phyloP scores from a whole-genome alignment of 345 rosid species.

The Hirschfeldia incana region DNA sequence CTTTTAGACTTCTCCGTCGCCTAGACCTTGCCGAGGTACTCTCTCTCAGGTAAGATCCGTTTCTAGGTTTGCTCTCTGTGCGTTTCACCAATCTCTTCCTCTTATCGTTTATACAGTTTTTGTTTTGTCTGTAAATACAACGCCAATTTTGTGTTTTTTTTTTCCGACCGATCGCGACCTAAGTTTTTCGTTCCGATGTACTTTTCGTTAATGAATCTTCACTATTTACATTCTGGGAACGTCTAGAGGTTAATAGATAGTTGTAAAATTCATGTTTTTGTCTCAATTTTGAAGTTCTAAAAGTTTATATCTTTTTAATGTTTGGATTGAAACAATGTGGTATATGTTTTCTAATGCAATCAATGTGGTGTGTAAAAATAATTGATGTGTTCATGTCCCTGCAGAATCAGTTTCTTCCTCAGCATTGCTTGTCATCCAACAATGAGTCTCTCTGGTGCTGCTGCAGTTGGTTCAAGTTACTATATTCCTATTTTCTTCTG shows the following conservation, averaged over 20 bases:
- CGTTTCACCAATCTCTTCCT: background rate
- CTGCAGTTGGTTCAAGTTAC: slow-evolving; percentile 71
- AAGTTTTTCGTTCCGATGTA: background rate
- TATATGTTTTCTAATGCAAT: background rate
- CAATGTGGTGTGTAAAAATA: background rate
- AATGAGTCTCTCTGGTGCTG: slow-evolving; percentile 70
- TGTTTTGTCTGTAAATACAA: background rate
- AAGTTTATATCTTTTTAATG: background rate
- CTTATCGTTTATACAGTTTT: background rate
- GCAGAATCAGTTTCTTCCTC: background rate
- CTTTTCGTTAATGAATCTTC: background rate
- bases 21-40: background rate
- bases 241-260: background rate
- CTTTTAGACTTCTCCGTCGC: slow-evolving; percentile 31
- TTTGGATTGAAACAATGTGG: background rate
- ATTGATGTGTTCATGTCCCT: background rate
- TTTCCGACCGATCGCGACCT: slow-evolving; percentile 3
- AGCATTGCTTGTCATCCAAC: slow-evolving; percentile 26
- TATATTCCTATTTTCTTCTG: slow-evolving; percentile 5
- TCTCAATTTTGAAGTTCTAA: background rate
- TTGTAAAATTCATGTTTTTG: background rate
- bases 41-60: slow-evolving; percentile 17
- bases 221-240: background rate
- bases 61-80: background rate
- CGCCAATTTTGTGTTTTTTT: background rate